A percentile compares a stretch with the other conserved stretches of the same genome.
Evolutionary conservation across 2,329 filamentous ascomycete species (phyloP).

Genomic region (Ophiostoma pallidulum): DNA sequence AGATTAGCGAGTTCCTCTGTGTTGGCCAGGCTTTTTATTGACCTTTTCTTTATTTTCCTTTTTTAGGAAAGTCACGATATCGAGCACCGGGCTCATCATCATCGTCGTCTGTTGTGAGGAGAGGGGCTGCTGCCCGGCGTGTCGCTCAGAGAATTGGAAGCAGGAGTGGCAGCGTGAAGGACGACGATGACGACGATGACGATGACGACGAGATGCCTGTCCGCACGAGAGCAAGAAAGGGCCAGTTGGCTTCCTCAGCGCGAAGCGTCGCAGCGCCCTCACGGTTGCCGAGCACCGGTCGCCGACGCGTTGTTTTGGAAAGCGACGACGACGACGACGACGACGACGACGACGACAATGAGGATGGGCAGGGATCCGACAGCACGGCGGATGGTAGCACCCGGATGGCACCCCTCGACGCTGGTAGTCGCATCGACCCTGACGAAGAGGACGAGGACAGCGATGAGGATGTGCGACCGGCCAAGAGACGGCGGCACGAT

Average conservation of each 20-base stretch:
- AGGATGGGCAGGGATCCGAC: not conserved
- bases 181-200: not conserved
- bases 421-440: too few species aligned
- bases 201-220: conserved; percentile 8
- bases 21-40: too few species aligned
- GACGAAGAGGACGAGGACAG: conserved; percentile 1
- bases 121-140: too few species aligned
- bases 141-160: too few species aligned
- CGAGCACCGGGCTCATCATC: not conserved
- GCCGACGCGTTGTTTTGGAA: not conserved
- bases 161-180: too few species aligned
- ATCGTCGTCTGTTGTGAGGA: not conserved
- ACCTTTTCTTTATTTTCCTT: not conserved
- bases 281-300: not conserved
- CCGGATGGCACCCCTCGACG: too few species aligned
- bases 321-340: not conserved
- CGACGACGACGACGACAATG: not conserved
- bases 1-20: too few species aligned
- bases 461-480: conserved; percentile 9
- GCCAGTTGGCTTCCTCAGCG: not conserved
- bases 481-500: conserved; percentile 6
- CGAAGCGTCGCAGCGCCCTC: not conserved
- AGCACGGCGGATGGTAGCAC: too few species aligned
- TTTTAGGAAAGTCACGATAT: not conserved
- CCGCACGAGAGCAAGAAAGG: not conserved